Evolutionary conservation across 108 stramenopile species (phyloP).

Genomic region (Cyclotella atomus): DNA sequence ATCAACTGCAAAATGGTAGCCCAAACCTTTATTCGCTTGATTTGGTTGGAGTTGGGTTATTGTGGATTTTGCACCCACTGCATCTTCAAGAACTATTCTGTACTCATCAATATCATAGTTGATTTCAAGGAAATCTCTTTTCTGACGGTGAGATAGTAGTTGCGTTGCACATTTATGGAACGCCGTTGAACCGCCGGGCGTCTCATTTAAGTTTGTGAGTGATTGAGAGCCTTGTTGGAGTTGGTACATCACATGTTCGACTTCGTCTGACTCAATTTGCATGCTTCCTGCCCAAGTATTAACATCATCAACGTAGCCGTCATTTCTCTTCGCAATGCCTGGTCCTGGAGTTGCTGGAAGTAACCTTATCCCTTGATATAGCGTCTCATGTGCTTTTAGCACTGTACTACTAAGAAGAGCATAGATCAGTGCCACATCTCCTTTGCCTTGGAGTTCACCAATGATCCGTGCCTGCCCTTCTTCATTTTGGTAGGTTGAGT

Average conservation of each 20-base stretch:
- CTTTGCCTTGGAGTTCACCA: conserved; percentile 28
- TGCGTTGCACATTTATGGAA: conserved; percentile 18
- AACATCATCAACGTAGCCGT: conserved; percentile 21
- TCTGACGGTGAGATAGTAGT: not conserved
- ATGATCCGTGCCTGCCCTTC: not conserved
- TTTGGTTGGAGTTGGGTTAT: not conserved
- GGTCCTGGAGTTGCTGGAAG: not conserved
- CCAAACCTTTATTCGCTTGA: no score
- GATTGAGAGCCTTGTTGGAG: no score
- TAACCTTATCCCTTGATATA: not conserved
- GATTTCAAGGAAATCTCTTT: not conserved
- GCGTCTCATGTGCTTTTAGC: not conserved
- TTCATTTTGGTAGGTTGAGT: no score
- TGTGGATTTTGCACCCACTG: not conserved
- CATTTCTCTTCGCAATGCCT: not conserved
- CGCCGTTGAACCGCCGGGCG: not conserved
- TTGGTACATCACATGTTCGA: no score
- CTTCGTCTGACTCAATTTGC: not conserved
- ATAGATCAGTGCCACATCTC: conserved; percentile 5
- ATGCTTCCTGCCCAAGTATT: not conserved
- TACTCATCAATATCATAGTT: not conserved
- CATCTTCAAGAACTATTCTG: not conserved
- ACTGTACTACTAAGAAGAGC: not conserved
- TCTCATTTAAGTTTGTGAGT: not conserved
- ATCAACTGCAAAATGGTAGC: not conserved